phyloP scores from a whole-genome alignment of 169 alveolate species.

The Toxoplasma gondii region DNA sequence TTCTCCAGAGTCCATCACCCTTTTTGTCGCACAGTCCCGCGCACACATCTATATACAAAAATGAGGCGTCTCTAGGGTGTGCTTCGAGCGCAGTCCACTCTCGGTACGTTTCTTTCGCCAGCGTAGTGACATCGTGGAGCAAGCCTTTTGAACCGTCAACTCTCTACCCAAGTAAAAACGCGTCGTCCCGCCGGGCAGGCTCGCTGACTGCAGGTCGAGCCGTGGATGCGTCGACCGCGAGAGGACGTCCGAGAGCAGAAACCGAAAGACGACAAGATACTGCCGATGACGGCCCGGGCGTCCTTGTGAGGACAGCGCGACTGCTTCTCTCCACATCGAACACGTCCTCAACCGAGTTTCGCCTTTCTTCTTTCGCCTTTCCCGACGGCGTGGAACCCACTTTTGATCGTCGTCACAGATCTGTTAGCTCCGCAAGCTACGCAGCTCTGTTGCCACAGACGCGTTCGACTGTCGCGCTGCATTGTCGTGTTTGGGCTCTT shows the following conservation, averaged over 20 bases:
- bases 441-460: slow-evolving; percentile 91
- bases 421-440: slow-evolving; percentile 94
- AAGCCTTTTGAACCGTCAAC: too few species aligned
- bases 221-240: neutral
- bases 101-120: too few species aligned
- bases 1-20: too few species aligned
- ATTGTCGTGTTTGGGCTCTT: slow-evolving; percentile 91
- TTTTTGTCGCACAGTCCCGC: too few species aligned
- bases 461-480: slow-evolving; percentile 90
- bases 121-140: too few species aligned
- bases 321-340: neutral
- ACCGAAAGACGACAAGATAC: neutral
- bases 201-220: neutral
- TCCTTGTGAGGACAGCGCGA: too few species aligned
- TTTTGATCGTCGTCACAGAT: slow-evolving; percentile 92
- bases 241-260: neutral
- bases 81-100: too few species aligned
- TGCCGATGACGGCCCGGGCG: neutral
- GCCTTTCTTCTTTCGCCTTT: slow-evolving; percentile 93
- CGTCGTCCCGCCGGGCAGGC: neutral
- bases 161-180: neutral
- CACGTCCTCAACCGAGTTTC: slow-evolving; percentile 70
- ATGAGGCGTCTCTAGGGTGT: too few species aligned
- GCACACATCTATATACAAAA: too few species aligned
- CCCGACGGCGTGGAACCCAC: slow-evolving; percentile 94